A percentile compares a stretch with the other conserved stretches of the same genome.
These are phyloP conservation scores for Grosmannia serpens DNA, from an alignment of 2,329 filamentous ascomycete species.

Conservation along the genomic window DNA sequence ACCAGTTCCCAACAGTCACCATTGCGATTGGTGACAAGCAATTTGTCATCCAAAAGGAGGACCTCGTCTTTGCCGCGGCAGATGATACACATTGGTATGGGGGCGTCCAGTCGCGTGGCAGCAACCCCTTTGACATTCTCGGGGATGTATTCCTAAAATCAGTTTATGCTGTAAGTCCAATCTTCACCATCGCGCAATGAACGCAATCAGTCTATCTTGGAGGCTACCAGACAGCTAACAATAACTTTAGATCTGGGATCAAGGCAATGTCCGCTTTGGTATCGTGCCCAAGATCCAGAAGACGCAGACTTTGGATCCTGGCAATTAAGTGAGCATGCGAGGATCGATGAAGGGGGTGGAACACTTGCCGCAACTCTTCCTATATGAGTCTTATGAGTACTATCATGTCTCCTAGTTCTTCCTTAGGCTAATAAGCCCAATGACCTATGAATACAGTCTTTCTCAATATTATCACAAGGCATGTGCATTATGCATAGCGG, in stretches of 20 bases:
- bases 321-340: not conserved
- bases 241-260: slow-evolving; percentile 45
- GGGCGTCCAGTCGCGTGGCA: slow-evolving; percentile 52
- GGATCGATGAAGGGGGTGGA: too few relatives aligned
- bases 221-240: slow-evolving; percentile 2
- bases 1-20: slow-evolving; percentile 47
- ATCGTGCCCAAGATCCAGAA: slow-evolving; percentile 41
- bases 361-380: too few relatives aligned
- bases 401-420: too few relatives aligned
- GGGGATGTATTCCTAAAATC: slow-evolving; percentile 54
- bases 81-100: slow-evolving; percentile 48
- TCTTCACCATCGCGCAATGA: not conserved
- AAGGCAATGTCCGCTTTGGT: slow-evolving; percentile 48
- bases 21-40: slow-evolving; percentile 52
- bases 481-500: too few relatives aligned
- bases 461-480: too few relatives aligned
- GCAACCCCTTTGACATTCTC: slow-evolving; percentile 48
- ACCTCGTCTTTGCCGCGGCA: slow-evolving; percentile 45
- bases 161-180: slow-evolving; percentile 44
- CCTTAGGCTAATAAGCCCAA: too few relatives aligned
- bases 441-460: too few relatives aligned
- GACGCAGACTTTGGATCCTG: slow-evolving; percentile 20
- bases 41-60: slow-evolving; percentile 51
- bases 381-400: too few relatives aligned
- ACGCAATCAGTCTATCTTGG: not conserved